Percentiles rank a stretch among this genome's conserved stretches.
These are phyloP conservation scores for Albugo candida DNA, from an alignment of 352 stramenopile genomes.

Conservation along the genomic window DNA sequence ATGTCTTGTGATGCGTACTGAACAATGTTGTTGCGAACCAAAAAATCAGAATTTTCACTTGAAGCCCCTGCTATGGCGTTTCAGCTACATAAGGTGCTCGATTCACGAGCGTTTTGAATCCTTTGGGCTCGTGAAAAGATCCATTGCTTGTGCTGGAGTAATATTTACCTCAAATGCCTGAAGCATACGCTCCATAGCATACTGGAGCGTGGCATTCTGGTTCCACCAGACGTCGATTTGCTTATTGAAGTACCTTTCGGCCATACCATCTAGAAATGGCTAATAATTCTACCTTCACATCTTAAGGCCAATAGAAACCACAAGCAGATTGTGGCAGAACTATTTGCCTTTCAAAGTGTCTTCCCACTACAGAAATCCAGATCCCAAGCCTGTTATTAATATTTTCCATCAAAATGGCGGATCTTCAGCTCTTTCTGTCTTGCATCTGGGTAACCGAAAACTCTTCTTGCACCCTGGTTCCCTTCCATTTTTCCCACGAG, in stretches of 20 bases:
- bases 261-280: conserved; percentile 1
- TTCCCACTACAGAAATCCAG: conserved; percentile 2
- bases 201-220: conserved; percentile 1
- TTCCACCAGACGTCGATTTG: conserved; percentile 7
- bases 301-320: conserved; percentile 1
- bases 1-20: not conserved
- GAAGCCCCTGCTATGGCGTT: conserved; percentile 3
- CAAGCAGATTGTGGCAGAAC: not conserved
- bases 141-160: conserved; percentile 8
- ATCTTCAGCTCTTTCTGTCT: not conserved
- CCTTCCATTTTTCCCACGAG: too few species aligned
- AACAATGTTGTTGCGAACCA: not conserved
- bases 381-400: conserved; percentile 7
- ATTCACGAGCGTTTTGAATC: conserved; percentile 3
- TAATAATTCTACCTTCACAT: conserved; percentile 5
- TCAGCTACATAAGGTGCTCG: conserved; percentile 11
- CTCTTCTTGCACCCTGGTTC: too few species aligned
- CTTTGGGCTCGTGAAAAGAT: conserved; percentile 8
- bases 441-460: too few species aligned
- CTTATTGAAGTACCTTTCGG: conserved; percentile 7
- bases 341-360: conserved; percentile 1
- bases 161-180: conserved; percentile 9
- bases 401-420: conserved; percentile 6
- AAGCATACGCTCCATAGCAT: conserved; percentile 6
- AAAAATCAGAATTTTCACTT: not conserved